A percentile compares a stretch with the other conserved stretches of the same genome.
phyloP scores from a whole-genome alignment of 768 basidiomycete genomes.

The Termitomyces sp. region DNA sequence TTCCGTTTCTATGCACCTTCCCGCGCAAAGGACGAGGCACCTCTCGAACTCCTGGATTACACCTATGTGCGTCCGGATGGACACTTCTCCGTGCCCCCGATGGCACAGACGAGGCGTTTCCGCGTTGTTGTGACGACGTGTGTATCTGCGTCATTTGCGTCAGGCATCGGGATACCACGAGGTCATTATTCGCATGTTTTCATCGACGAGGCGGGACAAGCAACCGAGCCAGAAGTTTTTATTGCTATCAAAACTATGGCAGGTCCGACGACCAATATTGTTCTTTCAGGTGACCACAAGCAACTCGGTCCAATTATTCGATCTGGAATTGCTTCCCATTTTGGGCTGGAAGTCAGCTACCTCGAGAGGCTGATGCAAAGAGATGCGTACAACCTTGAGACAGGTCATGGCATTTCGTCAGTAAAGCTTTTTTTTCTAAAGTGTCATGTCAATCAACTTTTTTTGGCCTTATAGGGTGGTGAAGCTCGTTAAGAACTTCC shows the following conservation, averaged over 20 bases:
- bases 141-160: constrained; percentile 53
- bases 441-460: background rate
- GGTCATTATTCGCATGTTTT: constrained; percentile 70
- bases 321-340: constrained; percentile 48
- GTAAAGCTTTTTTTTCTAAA: background rate
- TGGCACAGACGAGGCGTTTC: constrained; percentile 36
- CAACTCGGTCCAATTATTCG: constrained; percentile 69
- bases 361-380: constrained; percentile 55
- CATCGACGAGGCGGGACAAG: constrained; percentile 71
- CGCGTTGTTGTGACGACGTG: constrained; percentile 63
- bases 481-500: constrained; percentile 62
- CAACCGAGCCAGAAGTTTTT: constrained; percentile 65
- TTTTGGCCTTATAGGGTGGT: constrained; percentile 40
- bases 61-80: constrained; percentile 30
- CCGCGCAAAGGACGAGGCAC: constrained; percentile 39
- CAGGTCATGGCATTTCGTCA: constrained; percentile 26
- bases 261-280: constrained; percentile 45
- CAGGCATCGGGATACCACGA: constrained; percentile 50
- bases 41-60: constrained; percentile 37
- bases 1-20: constrained; percentile 58
- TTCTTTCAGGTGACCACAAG: constrained; percentile 68
- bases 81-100: constrained; percentile 36
- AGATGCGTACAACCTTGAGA: constrained; percentile 35
- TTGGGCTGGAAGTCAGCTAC: constrained; percentile 59
- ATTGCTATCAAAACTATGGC: constrained; percentile 61